phyloP scores from a whole-genome alignment of 129 eudicot genomes.

The carrot (Daucus carota) region DNA sequence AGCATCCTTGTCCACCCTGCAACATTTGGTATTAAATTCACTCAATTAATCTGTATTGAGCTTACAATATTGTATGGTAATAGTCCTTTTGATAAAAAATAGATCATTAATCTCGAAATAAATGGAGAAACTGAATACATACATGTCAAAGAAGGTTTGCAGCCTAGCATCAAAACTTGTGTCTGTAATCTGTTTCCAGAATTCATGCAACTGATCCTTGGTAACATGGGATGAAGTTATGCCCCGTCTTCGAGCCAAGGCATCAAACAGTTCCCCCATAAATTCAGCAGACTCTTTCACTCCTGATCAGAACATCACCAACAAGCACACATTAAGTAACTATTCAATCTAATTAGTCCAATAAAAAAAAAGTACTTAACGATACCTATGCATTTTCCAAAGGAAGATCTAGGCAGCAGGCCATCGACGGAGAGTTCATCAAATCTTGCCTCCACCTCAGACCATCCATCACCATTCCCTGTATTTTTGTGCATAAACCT shows the following conservation, averaged over 20 bases:
- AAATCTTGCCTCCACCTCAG: slow-evolving; percentile 17
- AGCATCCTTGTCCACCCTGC: slow-evolving; percentile 80
- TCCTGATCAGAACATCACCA: slow-evolving; percentile 30
- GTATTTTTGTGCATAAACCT: slow-evolving; percentile 19
- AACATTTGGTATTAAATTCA: slow-evolving; percentile 7
- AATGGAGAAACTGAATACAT: slow-evolving; percentile 7
- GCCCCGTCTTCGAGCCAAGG: slow-evolving; percentile 67
- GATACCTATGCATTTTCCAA: slow-evolving; percentile 14
- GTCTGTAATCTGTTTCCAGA: slow-evolving; percentile 83
- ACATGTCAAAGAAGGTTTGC: slow-evolving; percentile 94
- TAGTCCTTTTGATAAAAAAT: too few species aligned
- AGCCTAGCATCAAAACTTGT: slow-evolving; percentile 82
- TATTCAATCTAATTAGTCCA: neutral
- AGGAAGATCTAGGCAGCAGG: slow-evolving; percentile 21
- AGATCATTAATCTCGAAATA: neutral
- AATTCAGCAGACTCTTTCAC: slow-evolving; percentile 82
- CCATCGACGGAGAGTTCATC: slow-evolving; percentile 21
- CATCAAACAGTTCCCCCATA: slow-evolving; percentile 66
- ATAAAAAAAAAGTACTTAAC: neutral
- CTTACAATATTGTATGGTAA: neutral
- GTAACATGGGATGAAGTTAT: slow-evolving; percentile 43
- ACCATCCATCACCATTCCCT: slow-evolving; percentile 19
- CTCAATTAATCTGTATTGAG: neutral
- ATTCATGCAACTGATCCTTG: slow-evolving; percentile 60
- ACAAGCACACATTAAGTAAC: neutral